Percentiles rank a stretch among this genome's conserved stretches.
Conservation (phyloP, 2,329 filamentous ascomycete species). For the Ophiostoma australiae region DNA sequence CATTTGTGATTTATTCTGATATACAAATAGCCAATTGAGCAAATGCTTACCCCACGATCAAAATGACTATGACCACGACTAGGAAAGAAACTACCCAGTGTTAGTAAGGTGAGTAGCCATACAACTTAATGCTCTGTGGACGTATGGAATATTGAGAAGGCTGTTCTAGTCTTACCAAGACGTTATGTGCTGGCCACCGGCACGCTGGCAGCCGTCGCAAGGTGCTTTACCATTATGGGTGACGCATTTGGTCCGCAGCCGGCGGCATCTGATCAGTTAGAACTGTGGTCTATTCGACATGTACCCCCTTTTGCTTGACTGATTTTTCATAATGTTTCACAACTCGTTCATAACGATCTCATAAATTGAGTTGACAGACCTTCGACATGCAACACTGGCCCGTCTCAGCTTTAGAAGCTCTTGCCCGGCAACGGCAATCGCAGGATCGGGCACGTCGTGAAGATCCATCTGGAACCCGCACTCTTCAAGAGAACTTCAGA, state of each 20-base stretch:
- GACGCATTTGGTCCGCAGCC: conserved; percentile 23
- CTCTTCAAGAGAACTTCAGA: neutral
- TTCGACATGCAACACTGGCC: conserved; percentile 20
- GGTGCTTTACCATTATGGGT: conserved; percentile 16
- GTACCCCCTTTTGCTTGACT: neutral
- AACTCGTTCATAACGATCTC: neutral
- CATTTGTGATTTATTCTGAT: neutral
- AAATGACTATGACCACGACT: conserved; percentile 21
- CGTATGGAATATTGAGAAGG: neutral
- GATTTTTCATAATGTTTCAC: no score
- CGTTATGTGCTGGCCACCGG: neutral
- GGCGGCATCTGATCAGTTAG: conserved; percentile 20
- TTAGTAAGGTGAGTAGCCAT: neutral
- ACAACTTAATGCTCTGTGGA: neutral
- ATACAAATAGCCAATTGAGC: neutral
- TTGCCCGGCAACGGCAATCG: conserved; percentile 10
- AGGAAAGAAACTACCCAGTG: conserved; percentile 16
- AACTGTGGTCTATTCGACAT: neutral
- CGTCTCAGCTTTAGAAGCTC: conserved; percentile 15
- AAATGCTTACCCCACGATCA: conserved; percentile 17
- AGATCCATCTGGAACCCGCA: neutral
- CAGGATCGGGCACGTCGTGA: neutral
- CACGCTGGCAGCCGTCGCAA: conserved; percentile 21
- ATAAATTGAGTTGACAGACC: neutral
- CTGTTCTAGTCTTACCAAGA: conserved; percentile 11